A percentile compares a stretch with the other conserved stretches of the same genome.
Evolutionary conservation across 2,329 filamentous ascomycete genomes (phyloP).

Genomic region (Neonectria neomacrospora): DNA sequence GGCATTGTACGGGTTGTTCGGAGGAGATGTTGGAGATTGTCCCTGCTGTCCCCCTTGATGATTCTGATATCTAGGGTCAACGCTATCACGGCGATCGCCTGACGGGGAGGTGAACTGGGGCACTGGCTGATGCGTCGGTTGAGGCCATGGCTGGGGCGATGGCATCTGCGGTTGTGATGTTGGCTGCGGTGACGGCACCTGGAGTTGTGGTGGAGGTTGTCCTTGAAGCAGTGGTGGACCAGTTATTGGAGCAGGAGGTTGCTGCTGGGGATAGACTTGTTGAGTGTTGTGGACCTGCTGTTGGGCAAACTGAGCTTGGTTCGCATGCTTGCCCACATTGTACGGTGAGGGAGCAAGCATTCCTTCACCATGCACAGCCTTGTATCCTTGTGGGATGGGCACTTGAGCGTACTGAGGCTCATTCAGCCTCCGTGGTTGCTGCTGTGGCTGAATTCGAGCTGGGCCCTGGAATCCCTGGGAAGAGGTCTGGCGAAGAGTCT

Average conservation of each 20-base stretch:
- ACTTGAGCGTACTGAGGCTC: conserved; percentile 53
- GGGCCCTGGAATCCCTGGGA: conserved; percentile 10
- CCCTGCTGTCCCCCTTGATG: conserved; percentile 8
- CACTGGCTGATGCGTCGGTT: conserved; percentile 29
- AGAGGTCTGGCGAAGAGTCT: conserved; percentile 7
- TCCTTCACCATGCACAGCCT: conserved; percentile 52
- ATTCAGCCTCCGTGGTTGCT: conserved; percentile 20
- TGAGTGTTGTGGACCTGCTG: conserved; percentile 29
- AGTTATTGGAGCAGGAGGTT: conserved; percentile 24
- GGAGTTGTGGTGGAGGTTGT: conserved; percentile 3
- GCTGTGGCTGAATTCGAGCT: conserved; percentile 17
- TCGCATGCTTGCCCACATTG: conserved; percentile 35
- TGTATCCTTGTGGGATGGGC: conserved; percentile 52
- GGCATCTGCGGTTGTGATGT: neutral
- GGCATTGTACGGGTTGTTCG: conserved; percentile 3
- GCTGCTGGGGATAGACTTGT: conserved; percentile 27
- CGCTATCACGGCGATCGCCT: conserved; percentile 11
- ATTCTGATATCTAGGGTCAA: conserved; percentile 1
- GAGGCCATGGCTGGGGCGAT: conserved; percentile 28
- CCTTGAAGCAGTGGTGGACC: neutral
- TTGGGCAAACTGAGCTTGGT: conserved; percentile 26
- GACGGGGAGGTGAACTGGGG: conserved; percentile 28
- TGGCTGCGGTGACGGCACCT: conserved; percentile 3
- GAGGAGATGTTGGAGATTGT: conserved; percentile 1
- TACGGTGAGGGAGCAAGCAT: conserved; percentile 45